A percentile compares a stretch with the other conserved stretches of the same genome.
Evolutionary conservation across 139 green algal genomes (phyloP).

Genomic region (Edaphochlamys debaryana): DNA sequence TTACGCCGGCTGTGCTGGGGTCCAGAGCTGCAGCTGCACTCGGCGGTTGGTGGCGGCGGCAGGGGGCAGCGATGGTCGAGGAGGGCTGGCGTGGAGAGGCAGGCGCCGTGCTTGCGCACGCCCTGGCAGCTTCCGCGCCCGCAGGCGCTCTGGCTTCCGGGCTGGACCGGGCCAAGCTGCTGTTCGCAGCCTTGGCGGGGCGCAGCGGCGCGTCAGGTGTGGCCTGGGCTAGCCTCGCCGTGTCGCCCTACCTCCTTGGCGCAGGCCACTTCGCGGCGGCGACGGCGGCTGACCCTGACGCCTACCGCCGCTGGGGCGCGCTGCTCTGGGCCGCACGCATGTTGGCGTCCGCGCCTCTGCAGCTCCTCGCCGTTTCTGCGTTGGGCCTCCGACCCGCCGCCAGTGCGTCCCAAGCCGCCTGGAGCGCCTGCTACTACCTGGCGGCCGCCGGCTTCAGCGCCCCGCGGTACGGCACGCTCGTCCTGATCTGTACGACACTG

Average conservation of each 20-base stretch:
- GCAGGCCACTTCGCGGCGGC: background rate
- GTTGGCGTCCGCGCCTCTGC: background rate
- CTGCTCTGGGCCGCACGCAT: background rate
- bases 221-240: too few relatives aligned
- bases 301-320: too few relatives aligned
- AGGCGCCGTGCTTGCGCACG: background rate
- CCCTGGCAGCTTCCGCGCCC: too few relatives aligned
- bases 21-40: too few relatives aligned
- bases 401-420: background rate
- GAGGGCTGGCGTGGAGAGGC: background rate
- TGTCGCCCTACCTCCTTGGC: too few relatives aligned
- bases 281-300: background rate
- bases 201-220: too few relatives aligned
- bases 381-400: background rate
- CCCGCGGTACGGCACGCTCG: background rate
- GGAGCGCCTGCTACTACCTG: background rate
- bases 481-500: background rate
- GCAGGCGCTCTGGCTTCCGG: too few relatives aligned
- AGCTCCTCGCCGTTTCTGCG: background rate
- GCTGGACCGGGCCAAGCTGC: too few relatives aligned
- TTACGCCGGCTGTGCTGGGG: too few relatives aligned
- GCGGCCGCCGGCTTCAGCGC: background rate
- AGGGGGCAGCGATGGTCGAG: background rate
- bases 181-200: too few relatives aligned
- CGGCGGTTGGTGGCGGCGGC: background rate